Evolutionary conservation across 306 rosid species (phyloP).

Genomic region (Cucumis hystrix): DNA sequence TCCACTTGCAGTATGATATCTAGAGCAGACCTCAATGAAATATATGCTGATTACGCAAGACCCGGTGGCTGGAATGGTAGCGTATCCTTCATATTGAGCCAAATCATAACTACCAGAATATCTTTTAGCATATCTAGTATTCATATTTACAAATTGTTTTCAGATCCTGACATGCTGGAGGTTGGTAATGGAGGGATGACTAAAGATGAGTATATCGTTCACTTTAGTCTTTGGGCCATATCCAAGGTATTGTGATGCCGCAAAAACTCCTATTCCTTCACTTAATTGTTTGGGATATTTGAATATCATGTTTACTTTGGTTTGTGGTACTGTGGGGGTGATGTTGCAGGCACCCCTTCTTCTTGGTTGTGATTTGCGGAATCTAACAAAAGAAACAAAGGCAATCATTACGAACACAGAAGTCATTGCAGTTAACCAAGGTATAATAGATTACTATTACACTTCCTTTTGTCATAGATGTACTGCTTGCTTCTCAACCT

Average conservation of each 20-base stretch:
- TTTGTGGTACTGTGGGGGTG: neutral
- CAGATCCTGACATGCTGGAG: constrained; percentile 99
- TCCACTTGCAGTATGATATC: constrained; percentile 58
- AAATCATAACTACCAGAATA: neutral
- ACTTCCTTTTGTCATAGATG: neutral
- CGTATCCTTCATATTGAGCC: constrained; percentile 5
- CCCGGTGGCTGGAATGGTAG: constrained; percentile 99
- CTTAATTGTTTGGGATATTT: neutral
- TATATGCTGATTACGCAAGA: constrained; percentile 61
- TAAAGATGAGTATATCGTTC: constrained; percentile 69
- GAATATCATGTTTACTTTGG: neutral
- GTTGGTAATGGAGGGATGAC: constrained; percentile 97
- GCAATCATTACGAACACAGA: constrained; percentile 53
- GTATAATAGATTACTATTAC: constrained; percentile 14
- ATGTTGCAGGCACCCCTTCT: constrained; percentile 87
- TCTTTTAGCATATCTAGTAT: neutral
- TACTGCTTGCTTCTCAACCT: neutral
- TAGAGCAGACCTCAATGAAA: constrained; percentile 70
- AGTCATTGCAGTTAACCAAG: constrained; percentile 81
- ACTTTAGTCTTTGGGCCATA: constrained; percentile 91
- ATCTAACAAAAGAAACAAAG: constrained; percentile 57
- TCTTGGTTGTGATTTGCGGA: constrained; percentile 83
- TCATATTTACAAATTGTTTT: neutral
- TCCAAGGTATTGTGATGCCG: constrained; percentile 47
- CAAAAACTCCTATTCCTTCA: neutral